These are phyloP conservation scores for Vitis riparia DNA, from an alignment of 164 flowering plant genomes.

Conservation along the genomic window DNA sequence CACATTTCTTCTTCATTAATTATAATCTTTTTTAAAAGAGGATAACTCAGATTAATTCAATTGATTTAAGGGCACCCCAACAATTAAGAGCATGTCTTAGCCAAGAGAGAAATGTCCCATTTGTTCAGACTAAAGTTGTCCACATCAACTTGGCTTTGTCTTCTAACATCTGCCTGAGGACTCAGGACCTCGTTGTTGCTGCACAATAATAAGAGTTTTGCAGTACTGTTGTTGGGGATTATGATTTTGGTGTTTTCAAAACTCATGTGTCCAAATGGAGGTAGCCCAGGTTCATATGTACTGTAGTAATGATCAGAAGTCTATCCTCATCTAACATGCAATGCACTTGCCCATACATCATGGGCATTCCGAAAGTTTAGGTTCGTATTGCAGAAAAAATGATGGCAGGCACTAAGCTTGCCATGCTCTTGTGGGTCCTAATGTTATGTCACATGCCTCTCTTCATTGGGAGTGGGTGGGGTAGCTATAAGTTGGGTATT, in stretches of 20 bases:
- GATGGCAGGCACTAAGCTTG: background rate
- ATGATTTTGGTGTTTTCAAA: background rate
- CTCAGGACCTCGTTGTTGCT: too few relatives aligned
- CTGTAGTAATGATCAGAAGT: background rate
- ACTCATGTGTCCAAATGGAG: background rate
- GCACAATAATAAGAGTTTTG: background rate
- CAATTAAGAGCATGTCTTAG: too few relatives aligned
- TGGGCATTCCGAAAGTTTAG: conserved; percentile 9
- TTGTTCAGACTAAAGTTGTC: too few relatives aligned
- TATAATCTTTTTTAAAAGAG: too few relatives aligned
- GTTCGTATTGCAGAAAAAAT: background rate
- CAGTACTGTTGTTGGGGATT: background rate
- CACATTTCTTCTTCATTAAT: background rate
- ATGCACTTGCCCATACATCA: conserved; percentile 12
- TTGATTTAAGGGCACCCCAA: too few relatives aligned
- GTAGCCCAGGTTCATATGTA: background rate
- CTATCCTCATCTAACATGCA: background rate
- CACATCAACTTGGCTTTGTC: too few relatives aligned
- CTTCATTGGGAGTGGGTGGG: background rate
- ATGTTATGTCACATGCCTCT: background rate
- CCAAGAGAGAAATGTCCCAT: too few relatives aligned
- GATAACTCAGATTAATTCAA: too few relatives aligned
- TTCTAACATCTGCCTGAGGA: too few relatives aligned
- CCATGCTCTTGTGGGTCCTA: conserved; percentile 6
- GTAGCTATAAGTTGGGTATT: background rate